These are phyloP conservation scores for Pythium volutum DNA, from an alignment of 352 stramenopile genomes.

Conservation along the genomic window DNA sequence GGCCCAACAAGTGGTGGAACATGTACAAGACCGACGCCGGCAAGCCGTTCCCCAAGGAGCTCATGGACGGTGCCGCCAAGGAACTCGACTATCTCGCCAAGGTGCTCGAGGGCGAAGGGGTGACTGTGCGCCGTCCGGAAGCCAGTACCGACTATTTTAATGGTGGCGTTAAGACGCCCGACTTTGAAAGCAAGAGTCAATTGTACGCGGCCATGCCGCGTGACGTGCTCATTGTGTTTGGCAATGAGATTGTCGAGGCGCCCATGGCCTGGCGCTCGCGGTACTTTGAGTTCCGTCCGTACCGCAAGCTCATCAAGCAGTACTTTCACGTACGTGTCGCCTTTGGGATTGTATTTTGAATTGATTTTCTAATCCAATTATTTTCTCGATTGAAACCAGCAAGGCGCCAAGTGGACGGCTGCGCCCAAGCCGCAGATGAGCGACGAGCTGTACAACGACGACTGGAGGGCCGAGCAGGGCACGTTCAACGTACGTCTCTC, in stretches of 20 bases:
- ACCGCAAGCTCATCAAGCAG: slow-evolving; percentile 87
- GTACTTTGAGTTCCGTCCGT: slow-evolving; percentile 90
- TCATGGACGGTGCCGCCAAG: slow-evolving; percentile 68
- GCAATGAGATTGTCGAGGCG: slow-evolving; percentile 88
- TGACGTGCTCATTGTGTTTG: slow-evolving; percentile 87
- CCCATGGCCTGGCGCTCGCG: slow-evolving; percentile 89
- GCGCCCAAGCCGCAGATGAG: slow-evolving; percentile 90
- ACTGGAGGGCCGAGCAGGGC: slow-evolving; percentile 76
- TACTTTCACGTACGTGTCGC: slow-evolving; percentile 67
- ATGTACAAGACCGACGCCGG: slow-evolving; percentile 89
- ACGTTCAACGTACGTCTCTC: slow-evolving; percentile 62
- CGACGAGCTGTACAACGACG: slow-evolving; percentile 86
- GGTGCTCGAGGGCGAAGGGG: slow-evolving; percentile 80
- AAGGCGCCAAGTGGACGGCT: slow-evolving; percentile 86
- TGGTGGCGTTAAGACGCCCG: slow-evolving; percentile 69
- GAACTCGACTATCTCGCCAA: slow-evolving; percentile 87
- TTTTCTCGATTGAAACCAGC: slow-evolving; percentile 13
- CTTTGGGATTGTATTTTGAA: background rate
- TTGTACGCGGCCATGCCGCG: slow-evolving; percentile 88
- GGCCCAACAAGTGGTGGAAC: slow-evolving; percentile 86
- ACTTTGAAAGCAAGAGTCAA: slow-evolving; percentile 82
- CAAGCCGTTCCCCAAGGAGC: slow-evolving; percentile 70
- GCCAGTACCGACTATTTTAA: slow-evolving; percentile 66
- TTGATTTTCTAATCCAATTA: background rate
- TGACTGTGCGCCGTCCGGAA: slow-evolving; percentile 81